Percentiles rank a stretch among this genome's conserved stretches.
Conservation (phyloP, 805 yeast species). For the Kodamaea nitidulidarum region DNA sequence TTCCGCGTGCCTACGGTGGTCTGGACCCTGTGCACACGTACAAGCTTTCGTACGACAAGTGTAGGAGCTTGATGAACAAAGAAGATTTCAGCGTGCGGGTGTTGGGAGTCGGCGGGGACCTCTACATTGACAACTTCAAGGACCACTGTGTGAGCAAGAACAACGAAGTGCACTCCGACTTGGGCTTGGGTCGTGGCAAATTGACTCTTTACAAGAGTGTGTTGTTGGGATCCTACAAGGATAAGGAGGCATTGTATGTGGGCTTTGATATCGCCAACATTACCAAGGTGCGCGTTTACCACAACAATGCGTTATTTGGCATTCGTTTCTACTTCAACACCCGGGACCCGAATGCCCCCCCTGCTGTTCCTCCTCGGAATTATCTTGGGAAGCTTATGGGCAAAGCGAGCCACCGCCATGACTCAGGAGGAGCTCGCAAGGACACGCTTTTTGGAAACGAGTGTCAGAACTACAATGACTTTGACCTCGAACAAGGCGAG, state of each 20-base stretch:
- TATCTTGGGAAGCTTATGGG: conserved; percentile 19
- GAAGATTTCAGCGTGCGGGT: conserved; percentile 49
- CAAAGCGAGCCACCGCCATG: background rate
- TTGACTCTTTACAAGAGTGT: conserved; percentile 38
- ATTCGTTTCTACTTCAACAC: conserved; percentile 44
- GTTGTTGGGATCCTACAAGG: conserved; percentile 25
- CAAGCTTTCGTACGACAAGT: conserved; percentile 42
- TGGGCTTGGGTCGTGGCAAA: conserved; percentile 40
- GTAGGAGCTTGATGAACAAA: conserved; percentile 22
- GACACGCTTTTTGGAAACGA: conserved; percentile 46
- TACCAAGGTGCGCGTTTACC: conserved; percentile 57
- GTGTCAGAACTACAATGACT: conserved; percentile 51
- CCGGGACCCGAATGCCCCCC: conserved; percentile 17
- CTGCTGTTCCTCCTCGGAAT: conserved; percentile 47
- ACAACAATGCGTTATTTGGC: conserved; percentile 83
- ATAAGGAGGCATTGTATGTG: conserved; percentile 17
- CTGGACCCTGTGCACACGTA: conserved; percentile 55
- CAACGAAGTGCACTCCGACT: conserved; percentile 28
- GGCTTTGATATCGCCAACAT: conserved; percentile 39
- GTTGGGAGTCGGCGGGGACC: conserved; percentile 59
- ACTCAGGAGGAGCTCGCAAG: conserved; percentile 6
- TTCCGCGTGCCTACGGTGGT: conserved; percentile 56
- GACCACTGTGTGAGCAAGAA: conserved; percentile 14
- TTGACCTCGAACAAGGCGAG: conserved; percentile 57
- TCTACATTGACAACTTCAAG: conserved; percentile 49